Conservation (phyloP, 805 yeast genomes). For the Schizosaccharomyces lindneri region DNA sequence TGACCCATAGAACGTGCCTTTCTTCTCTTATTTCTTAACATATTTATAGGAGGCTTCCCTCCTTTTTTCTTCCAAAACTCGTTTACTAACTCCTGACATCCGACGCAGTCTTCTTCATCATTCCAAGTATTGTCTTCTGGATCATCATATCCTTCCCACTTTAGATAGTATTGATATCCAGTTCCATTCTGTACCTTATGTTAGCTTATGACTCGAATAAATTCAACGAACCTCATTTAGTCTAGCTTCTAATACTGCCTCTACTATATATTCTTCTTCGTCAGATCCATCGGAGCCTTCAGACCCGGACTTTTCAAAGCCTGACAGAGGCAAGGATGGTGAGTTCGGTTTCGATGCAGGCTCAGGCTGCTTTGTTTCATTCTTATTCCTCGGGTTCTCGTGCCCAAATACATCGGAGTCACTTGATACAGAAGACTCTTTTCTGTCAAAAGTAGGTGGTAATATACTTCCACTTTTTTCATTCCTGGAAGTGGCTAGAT, state of each 20-base stretch:
- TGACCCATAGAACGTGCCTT: neutral
- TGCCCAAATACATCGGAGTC: too few species aligned
- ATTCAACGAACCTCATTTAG: neutral
- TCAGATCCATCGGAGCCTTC: neutral
- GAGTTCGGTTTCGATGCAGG: too few species aligned
- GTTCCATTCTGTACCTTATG: neutral
- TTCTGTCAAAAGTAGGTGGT: too few species aligned
- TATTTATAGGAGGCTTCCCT: neutral
- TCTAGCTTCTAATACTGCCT: neutral
- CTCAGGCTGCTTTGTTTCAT: too few species aligned
- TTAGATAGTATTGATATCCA: neutral
- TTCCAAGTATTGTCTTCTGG: conserved; percentile 1
- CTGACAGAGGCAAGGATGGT: too few species aligned
- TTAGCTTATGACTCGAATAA: neutral
- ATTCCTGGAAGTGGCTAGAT: too few species aligned
- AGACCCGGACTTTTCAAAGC: neutral
- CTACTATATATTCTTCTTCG: conserved; percentile 1
- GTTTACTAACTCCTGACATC: neutral
- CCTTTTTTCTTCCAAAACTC: neutral
- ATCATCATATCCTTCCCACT: conserved; percentile 2
- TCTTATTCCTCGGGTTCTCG: too few species aligned
- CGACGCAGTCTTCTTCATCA: neutral
- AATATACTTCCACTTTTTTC: too few species aligned
- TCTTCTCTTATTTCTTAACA: neutral
- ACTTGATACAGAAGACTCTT: too few species aligned